Evolutionary conservation across 2,329 filamentous ascomycete genomes (phyloP), one percentile per base, ranked within the genome.

Genomic region (Plenodomus tracheiphilus): DNA sequence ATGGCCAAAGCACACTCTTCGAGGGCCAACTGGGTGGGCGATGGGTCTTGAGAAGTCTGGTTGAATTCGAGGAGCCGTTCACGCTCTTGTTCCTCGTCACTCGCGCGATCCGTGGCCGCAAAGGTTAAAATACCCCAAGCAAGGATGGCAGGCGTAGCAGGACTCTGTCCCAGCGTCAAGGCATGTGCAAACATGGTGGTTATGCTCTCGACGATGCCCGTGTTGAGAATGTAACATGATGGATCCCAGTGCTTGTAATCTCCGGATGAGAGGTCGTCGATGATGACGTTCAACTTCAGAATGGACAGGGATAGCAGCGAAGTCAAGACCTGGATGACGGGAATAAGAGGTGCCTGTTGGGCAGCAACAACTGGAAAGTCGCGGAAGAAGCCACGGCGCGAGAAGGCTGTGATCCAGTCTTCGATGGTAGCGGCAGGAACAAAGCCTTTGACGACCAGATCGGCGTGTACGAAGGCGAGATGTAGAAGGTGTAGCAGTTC

Each of bases 401-500:
- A 42, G 42, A 69, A 60, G 11, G 59, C 61, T 5, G 55, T 56
- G 49, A 71, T 68, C 69, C 70, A 73, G 21, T 64, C 58, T 28
- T 69, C 64, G 25, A 72, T 61, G 13, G 62, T 68, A n/a, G 57
- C 53, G 40, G 63, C 51, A 28, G 64, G 52, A 38, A 70, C 45
- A 39, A 69, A 73, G 45, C 58, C 67, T 30, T 66, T 58, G 13
- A 51, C 53, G 5, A 60, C 79, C 39, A 81, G 74, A 54, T 88
- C 85, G 28, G 91, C 73, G 17, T 88, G 78, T 57, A 90, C 81
- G 59, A 92, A 89, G 19, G 91, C 75, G 15, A 91, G 78, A 41
- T 90, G 86, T 71, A 94, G 77, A 35, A 86, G 81, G 65, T 94
- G 88, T 34, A 88, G 77, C 37, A 87, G 80, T 69, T 96, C 90